Base-by-base conservation (phyloP, 495 filamentous ascomycete species). In the Elasticomyces elasticus region DNA sequence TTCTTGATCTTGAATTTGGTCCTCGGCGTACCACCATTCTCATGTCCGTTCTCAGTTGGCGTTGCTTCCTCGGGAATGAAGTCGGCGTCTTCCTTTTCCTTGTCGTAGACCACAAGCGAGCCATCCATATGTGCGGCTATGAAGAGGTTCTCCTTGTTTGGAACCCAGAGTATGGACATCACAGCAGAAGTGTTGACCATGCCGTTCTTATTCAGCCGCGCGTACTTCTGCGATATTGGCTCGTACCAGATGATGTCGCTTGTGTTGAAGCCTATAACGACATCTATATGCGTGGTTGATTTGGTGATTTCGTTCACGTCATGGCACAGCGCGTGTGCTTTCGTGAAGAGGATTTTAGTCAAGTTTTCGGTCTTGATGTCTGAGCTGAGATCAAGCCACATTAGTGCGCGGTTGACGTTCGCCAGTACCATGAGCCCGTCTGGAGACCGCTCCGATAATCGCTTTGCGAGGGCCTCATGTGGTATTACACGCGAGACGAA, bases 181-280 rank as follows among this genome's bases (percentile, higher is more conserved):
- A 97, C 83, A 0, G 92, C 81, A 1, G 86, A 86, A 35, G 79
- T 72, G 66, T 91, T 94, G 66, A 97, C 90, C 49, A 84, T 77
- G 9, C 90, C 90, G 67, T 96, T 96, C 69, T 98, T 98, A 69
- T 98, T 98, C 55, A 98, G 76, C 5, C 94, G 83, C 1, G 86
- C 86, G 66, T 98, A 98, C 64, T 95, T 92, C 62, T 95, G 89
- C 19, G 89, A 89, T 63, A 95, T 87, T 12, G 92, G 90, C 70
- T 98, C 92, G 72, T 91, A 98, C 94, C 94, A 98, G 44, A 98
- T 90, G 45, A 97, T 92, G 64, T 98, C 92, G 23, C 88, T 89
- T 0, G 88, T 90, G 1, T 89, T 94, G 54, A 95, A 96, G 5
- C 92, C 92, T 82, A 97, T 88, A 53, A 94, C 81, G 23, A 97